Percentiles rank a stretch among this genome's conserved stretches.
These are phyloP conservation scores for Boletus rubropictus DNA, from an alignment of 768 basidiomycete genomes.

Conservation along the genomic window DNA sequence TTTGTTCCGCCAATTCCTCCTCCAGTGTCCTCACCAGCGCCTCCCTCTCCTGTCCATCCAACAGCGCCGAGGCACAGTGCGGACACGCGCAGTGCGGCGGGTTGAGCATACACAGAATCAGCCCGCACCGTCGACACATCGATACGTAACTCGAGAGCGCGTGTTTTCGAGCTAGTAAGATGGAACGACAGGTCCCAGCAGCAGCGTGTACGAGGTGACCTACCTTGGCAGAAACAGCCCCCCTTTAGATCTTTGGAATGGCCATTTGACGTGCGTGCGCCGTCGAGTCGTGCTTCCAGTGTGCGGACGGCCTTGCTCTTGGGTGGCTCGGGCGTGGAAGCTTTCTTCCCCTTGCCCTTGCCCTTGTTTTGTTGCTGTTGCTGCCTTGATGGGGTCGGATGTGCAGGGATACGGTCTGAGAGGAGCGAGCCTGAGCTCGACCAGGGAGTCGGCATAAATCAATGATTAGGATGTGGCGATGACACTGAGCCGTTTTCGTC, in stretches of 20 bases:
- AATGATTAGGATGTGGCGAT: not conserved
- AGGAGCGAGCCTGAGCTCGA: slow-evolving; percentile 41
- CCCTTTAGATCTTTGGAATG: slow-evolving; percentile 49
- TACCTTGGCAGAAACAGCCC: slow-evolving; percentile 70
- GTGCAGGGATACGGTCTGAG: slow-evolving; percentile 49
- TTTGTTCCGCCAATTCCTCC: slow-evolving; percentile 36
- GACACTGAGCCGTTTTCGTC: too few relatives aligned
- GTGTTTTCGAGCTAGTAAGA: slow-evolving; percentile 50
- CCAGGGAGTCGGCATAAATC: slow-evolving; percentile 15
- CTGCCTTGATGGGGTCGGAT: slow-evolving; percentile 13
- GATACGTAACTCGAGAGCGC: slow-evolving; percentile 50
- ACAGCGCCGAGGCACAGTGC: slow-evolving; percentile 40
- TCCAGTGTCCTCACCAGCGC: slow-evolving; percentile 42
- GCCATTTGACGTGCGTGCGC: slow-evolving; percentile 32
- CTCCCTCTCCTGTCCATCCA: slow-evolving; percentile 30
- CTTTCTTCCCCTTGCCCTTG: slow-evolving; percentile 37
- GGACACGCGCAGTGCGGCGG: slow-evolving; percentile 52
- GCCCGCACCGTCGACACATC: slow-evolving; percentile 53
- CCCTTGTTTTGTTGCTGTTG: slow-evolving; percentile 14
- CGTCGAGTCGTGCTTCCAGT: slow-evolving; percentile 45
- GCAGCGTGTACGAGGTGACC: slow-evolving; percentile 10
- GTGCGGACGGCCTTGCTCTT: slow-evolving; percentile 46
- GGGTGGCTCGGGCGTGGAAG: slow-evolving; percentile 28
- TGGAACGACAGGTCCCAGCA: too few relatives aligned
- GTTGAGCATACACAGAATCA: slow-evolving; percentile 58